Base-by-base conservation (phyloP, 208 protist genomes). In the Eutreptiella sp. region DNA sequence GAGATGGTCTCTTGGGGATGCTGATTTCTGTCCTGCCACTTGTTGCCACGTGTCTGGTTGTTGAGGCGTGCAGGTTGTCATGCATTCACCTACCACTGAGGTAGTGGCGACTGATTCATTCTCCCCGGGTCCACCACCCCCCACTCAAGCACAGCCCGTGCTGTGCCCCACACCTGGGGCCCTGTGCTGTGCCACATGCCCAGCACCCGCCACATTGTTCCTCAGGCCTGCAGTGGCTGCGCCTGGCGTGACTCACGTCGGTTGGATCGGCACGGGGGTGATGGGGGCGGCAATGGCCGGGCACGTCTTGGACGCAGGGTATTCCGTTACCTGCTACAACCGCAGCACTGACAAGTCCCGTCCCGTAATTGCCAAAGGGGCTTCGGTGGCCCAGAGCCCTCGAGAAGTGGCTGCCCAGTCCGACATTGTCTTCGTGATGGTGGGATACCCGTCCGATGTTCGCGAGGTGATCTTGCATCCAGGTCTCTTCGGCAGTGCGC, bases 281-380 rank as follows among this genome's bases (percentile, higher is more conserved):
- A 95, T 95, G 90, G 90, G 90, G 19, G 83, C 79, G 47, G 81
- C 80, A 53, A 95, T 95, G 84, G 85, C 81, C 2, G 36, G 38
- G 5, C 91, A 94, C 59, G 80, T 93, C 36, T 67, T 93, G 42
- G 85, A 84, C 47, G 81, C 84, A 9, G 90, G 90, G 41, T 93
- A 89, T 53, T 43, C 68, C 0, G 58, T 93, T 19, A 76, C 62
- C 19, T 83, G 94, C 29, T 94, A 79, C 63, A 90, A 90, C 62
- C 81, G 90, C 53, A 93, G 86, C 3, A 64, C 65, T 19, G 35
- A 58, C 36, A 92, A 91, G 70, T 81, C 77, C 63, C 77, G 77
- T 19, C 77, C 81, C 11, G 72, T 90, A n/a, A 80, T 88, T 39
- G 66, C 60, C 4, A 63, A 65, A 4, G 90, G 90, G 14, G 88